phyloP scores from a whole-genome alignment of 108 stramenopile genomes.

The Pseudonitzschia delicatissima region DNA sequence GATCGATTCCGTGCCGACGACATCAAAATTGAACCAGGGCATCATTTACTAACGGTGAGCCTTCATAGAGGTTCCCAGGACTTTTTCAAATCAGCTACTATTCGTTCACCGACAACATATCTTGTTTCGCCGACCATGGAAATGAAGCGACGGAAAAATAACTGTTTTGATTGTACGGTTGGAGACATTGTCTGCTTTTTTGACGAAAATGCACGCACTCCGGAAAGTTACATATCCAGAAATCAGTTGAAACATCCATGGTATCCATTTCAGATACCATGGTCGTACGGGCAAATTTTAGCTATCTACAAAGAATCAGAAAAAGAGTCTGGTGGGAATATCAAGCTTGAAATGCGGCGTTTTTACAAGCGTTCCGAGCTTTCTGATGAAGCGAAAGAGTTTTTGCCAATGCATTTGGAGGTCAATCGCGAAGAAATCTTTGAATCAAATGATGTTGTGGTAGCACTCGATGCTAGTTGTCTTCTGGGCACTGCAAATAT shows the following conservation, averaged over 20 bases:
- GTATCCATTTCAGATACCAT: conserved; percentile 39
- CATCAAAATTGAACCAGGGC: background rate
- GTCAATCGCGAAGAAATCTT: conserved; percentile 34
- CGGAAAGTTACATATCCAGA: background rate
- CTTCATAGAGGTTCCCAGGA: background rate
- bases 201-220: conserved; percentile 11
- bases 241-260: conserved; percentile 18
- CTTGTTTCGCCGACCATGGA: conserved; percentile 15
- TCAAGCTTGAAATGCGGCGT: conserved; percentile 37
- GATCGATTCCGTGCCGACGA: background rate
- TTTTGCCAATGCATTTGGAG: conserved; percentile 17
- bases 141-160: conserved; percentile 7
- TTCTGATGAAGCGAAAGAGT: conserved; percentile 3
- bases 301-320: conserved; percentile 14
- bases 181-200: conserved; percentile 41
- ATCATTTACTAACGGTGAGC: background rate
- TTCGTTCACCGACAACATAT: conserved; percentile 1
- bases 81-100: conserved; percentile 2
- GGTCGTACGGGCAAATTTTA: conserved; percentile 36
- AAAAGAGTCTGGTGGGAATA: background rate
- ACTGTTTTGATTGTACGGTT: conserved; percentile 10
- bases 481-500: conserved; percentile 38
- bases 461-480: conserved; percentile 24
- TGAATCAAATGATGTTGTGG: conserved; percentile 48
- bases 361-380: conserved; percentile 31